phyloP scores from a whole-genome alignment of 2,329 filamentous ascomycete species.

The Pseudocercospora pini-densiflorae region DNA sequence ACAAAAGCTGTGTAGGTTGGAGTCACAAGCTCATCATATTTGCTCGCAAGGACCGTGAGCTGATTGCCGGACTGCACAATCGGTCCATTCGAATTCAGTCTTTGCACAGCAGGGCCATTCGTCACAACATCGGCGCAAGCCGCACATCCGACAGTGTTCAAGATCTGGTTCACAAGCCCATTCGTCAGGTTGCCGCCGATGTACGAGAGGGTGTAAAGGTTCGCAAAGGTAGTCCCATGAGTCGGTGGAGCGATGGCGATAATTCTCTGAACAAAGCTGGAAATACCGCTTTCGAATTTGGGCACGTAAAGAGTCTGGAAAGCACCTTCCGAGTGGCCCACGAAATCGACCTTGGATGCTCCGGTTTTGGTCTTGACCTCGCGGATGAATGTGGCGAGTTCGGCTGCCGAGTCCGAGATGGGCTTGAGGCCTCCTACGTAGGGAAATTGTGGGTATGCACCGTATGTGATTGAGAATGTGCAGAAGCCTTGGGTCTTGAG shows the following conservation, averaged over 20 bases:
- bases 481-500: slow-evolving; percentile 29
- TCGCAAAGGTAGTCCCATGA: slow-evolving; percentile 30
- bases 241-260: slow-evolving; percentile 33
- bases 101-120: slow-evolving; percentile 22
- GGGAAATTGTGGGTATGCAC: slow-evolving; percentile 26
- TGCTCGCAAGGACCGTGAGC: slow-evolving; percentile 29
- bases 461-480: slow-evolving; percentile 34
- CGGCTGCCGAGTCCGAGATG: slow-evolving; percentile 24
- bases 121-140: slow-evolving; percentile 30
- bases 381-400: slow-evolving; percentile 30
- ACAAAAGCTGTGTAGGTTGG: slow-evolving; percentile 29
- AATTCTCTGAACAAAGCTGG: slow-evolving; percentile 25
- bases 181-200: slow-evolving; percentile 28
- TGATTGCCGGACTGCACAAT: slow-evolving; percentile 29
- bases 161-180: slow-evolving; percentile 14
- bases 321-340: slow-evolving; percentile 33
- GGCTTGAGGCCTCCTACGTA: slow-evolving; percentile 31
- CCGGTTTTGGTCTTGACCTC: slow-evolving; percentile 26
- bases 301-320: slow-evolving; percentile 32
- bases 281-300: slow-evolving; percentile 27
- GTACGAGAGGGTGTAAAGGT: slow-evolving; percentile 28
- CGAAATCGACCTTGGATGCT: slow-evolving; percentile 28
- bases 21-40: slow-evolving; percentile 33
- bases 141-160: slow-evolving; percentile 26
- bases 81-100: slow-evolving; percentile 21